A percentile compares a stretch with the other conserved stretches of the same genome.
These are phyloP conservation scores for Saccharomycopsis phalli DNA, from an alignment of 1,139 yeast species.

Conservation along the genomic window DNA sequence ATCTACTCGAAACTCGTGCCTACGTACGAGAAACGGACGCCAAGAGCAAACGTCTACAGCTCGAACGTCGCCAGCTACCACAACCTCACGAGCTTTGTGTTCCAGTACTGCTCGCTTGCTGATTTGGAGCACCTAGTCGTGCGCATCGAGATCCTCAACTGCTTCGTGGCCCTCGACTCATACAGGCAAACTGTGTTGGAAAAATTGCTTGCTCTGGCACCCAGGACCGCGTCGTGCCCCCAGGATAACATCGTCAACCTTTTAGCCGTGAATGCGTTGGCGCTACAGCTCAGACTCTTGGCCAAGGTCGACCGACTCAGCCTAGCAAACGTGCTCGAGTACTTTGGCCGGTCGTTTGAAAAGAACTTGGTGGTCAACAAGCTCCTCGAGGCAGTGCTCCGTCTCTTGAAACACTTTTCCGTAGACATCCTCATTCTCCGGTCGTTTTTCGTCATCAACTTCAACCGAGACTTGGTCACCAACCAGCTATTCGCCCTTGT, in stretches of 20 bases:
- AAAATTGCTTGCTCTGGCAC: not conserved
- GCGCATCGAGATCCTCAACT: constrained; percentile 12
- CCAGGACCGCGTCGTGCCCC: too few species aligned
- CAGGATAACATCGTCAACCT: constrained; percentile 8
- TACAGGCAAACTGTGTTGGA: constrained; percentile 5
- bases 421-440: constrained; percentile 10
- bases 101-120: constrained; percentile 9
- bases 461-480: constrained; percentile 10
- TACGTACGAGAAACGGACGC: not conserved
- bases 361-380: constrained; percentile 3
- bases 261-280: constrained; percentile 8
- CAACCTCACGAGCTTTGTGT: too few species aligned
- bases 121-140: constrained; percentile 5
- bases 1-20: not conserved
- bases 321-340: constrained; percentile 5
- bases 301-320: not conserved
- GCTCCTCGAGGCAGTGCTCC: constrained; percentile 4
- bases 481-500: constrained; percentile 3
- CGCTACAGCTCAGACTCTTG: constrained; percentile 2
- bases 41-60: not conserved
- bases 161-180: constrained; percentile 4
- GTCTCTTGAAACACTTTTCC: constrained; percentile 10
- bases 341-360: constrained; percentile 2
- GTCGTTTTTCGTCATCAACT: constrained; percentile 13
- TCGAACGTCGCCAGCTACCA: too few species aligned